Conservation (phyloP, 2,329 filamentous ascomycete genomes). For the Talaromyces albobiverticillius region DNA sequence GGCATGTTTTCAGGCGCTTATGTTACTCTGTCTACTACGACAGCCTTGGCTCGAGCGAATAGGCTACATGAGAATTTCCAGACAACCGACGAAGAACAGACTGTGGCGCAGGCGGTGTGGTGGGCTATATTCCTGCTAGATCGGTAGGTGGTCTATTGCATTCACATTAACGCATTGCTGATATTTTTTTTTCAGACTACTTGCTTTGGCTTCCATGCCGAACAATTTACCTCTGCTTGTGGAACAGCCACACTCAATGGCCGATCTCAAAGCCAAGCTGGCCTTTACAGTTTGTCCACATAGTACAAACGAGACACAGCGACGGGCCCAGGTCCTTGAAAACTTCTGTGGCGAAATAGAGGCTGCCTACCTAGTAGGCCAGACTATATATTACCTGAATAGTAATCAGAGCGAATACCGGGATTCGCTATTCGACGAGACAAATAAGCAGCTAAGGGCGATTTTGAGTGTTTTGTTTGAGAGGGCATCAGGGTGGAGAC, state of each 20-base stretch:
- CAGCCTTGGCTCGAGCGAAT: neutral
- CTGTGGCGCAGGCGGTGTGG: conserved; percentile 1
- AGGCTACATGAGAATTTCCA: neutral
- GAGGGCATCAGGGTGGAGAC: conserved; percentile 9
- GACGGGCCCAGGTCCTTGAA: neutral
- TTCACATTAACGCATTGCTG: neutral
- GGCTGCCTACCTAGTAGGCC: conserved; percentile 2
- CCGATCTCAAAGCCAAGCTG: neutral
- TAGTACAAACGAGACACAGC: neutral
- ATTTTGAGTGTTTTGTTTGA: conserved; percentile 1
- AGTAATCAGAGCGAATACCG: neutral
- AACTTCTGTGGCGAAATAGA: conserved; percentile 6
- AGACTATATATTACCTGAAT: neutral
- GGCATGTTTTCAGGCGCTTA: conserved; percentile 12
- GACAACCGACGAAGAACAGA: neutral
- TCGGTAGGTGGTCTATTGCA: neutral
- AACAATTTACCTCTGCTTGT: conserved; percentile 1
- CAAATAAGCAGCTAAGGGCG: neutral
- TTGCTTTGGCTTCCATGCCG: conserved; percentile 6
- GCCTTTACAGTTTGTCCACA: neutral
- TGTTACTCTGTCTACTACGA: conserved; percentile 6
- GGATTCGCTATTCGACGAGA: neutral
- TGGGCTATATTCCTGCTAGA: conserved; percentile 11
- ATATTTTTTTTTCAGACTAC: neutral
- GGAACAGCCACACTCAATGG: neutral